Conservation (phyloP, 2,329 filamentous ascomycete genomes). For the Fusarium begoniae region DNA sequence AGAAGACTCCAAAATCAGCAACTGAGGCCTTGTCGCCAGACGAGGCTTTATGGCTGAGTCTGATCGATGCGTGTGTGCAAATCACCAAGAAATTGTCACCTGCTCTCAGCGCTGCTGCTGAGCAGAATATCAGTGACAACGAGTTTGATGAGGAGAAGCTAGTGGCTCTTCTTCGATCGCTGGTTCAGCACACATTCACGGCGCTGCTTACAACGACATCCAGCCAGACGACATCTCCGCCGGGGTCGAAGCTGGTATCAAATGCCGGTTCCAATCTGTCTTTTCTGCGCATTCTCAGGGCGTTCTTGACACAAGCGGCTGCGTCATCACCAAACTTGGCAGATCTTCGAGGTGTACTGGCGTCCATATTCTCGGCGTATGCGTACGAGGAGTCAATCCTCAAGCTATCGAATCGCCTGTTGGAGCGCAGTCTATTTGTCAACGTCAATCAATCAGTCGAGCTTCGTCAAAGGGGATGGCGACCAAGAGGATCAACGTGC, state of each 20-base stretch:
- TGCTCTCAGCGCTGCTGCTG: conserved; percentile 54
- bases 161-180: conserved; percentile 73
- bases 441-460: conserved; percentile 79
- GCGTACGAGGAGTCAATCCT: conserved; percentile 94
- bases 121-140: conserved; percentile 39
- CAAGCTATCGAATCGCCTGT: conserved; percentile 81
- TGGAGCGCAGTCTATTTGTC: conserved; percentile 89
- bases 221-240: conserved; percentile 48
- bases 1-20: conserved; percentile 59
- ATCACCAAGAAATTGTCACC: conserved; percentile 72
- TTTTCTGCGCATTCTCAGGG: conserved; percentile 88
- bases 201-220: conserved; percentile 83
- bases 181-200: conserved; percentile 92
- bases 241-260: conserved; percentile 48
- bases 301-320: conserved; percentile 86
- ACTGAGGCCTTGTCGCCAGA: conserved; percentile 60
- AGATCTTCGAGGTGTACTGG: conserved; percentile 84
- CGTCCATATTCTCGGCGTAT: conserved; percentile 93
- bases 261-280: conserved; percentile 68
- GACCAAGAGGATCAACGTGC: conserved; percentile 85
- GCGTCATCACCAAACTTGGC: conserved; percentile 84
- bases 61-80: conserved; percentile 69
- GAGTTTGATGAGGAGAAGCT: conserved; percentile 68
- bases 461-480: conserved; percentile 86
- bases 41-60: conserved; percentile 67